Evolutionary conservation across 257 asterid genomes (phyloP), one percentile per base, ranked within the genome.

Genomic region (Nicotiana knightiana): DNA sequence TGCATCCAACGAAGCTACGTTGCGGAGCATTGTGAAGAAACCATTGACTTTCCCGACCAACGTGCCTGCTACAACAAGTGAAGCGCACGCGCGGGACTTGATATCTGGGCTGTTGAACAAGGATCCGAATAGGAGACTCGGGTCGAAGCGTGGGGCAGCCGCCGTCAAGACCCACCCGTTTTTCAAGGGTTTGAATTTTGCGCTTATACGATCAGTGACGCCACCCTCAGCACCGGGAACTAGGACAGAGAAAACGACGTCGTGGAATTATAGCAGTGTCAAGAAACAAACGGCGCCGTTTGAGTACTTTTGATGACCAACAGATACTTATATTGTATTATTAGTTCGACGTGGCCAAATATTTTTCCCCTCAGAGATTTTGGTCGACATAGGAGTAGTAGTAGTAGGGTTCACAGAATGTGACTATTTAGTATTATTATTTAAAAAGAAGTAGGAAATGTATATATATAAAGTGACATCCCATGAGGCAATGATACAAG

Each of bases 81-180:
- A 94, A 33, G 10, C 55, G 64, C 93, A 91, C 90, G 97, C 96
- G 58, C 89, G 96, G 17, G 89, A 90, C 61, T 46, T 94, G 81
- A 93, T 94, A 0, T 77, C 97, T 63, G 87, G 89, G 66, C 61
- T 94, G 87, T 61, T 94, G 64, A 73, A 81, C 58, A 94, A 93
- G 89, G 98, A 94, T 24, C 97, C 97, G 85, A 82, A 10, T 8
- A 35, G 82, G 76, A 82, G 98, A 77, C 90, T 94, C 54, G 98
- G 98, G 89, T 92, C 94, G 73, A 91, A 83, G 84, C 95, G 97
- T 55, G 98, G 98, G 12, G 93, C 98, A 24, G 92, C 97, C 9
- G 98, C 92, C 21, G 90, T 94, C 57, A 94, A 94, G 85, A 88
- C 92, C 89, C 98, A 94, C 92, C 92, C 92, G 82, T 94, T 91